These are phyloP conservation scores for Sisymbrium altissimum DNA, from an alignment of 345 rosid species.

Conservation along the genomic window DNA sequence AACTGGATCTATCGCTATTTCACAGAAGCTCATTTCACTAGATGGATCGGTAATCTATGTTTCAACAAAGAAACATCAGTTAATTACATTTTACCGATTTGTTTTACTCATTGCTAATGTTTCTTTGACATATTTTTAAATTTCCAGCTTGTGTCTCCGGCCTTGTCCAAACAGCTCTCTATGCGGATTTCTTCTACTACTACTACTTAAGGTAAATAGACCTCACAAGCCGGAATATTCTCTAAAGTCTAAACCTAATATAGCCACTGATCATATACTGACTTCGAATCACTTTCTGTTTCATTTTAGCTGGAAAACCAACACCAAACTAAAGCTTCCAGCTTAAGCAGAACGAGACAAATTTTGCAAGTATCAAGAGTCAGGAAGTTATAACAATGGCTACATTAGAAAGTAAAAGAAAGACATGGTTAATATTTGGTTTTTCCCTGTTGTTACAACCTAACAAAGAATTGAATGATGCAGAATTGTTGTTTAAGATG, in stretches of 20 bases:
- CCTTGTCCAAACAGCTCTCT: constrained; percentile 78
- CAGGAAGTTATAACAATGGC: not conserved
- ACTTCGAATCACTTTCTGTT: not conserved
- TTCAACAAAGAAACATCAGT: not conserved
- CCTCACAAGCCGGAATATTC: not conserved
- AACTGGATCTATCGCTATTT: constrained; percentile 86
- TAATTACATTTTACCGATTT: not conserved
- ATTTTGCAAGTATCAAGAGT: constrained; percentile 10
- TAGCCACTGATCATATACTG: not conserved
- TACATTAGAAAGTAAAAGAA: not conserved
- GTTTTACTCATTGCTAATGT: constrained; percentile 3
- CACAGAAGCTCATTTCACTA: constrained; percentile 54
- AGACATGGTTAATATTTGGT: constrained; percentile 7
- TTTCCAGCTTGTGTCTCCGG: constrained; percentile 81
- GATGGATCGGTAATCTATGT: constrained; percentile 66
- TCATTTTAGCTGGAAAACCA: constrained; percentile 77
- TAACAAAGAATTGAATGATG: constrained; percentile 12
- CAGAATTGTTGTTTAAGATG: constrained; percentile 11
- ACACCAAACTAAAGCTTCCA: constrained; percentile 86
- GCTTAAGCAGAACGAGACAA: constrained; percentile 44
- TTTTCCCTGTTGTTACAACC: constrained; percentile 6
- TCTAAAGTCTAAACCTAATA: not conserved
- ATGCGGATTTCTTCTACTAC: constrained; percentile 93
- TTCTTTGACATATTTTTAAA: constrained; percentile 15
- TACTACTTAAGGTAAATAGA: constrained; percentile 68